A percentile compares a stretch with the other conserved stretches of the same genome.
Evolutionary conservation across 2,329 filamentous ascomycete species (phyloP).

Genomic region (Alternaria sp.): DNA sequence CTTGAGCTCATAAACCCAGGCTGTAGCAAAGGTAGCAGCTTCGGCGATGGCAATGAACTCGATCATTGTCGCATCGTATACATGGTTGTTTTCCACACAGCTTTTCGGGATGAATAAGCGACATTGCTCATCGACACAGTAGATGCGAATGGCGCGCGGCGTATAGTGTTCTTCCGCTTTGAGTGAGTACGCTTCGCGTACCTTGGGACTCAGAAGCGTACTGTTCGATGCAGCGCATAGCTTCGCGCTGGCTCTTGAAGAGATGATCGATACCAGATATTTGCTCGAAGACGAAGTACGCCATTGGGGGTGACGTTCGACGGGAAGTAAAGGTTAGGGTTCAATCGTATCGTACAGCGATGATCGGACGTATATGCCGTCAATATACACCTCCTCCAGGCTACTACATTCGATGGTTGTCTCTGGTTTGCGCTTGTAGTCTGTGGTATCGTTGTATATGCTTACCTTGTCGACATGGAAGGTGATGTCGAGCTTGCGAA

Average conservation of each 20-base stretch:
- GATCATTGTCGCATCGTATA: not conserved
- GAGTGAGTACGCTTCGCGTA: not conserved
- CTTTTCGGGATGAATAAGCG: not conserved
- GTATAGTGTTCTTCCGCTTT: slow-evolving; percentile 5
- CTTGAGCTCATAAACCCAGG: not conserved
- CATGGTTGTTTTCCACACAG: not conserved
- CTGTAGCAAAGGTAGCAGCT: too few species aligned
- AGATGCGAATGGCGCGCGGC: not conserved
- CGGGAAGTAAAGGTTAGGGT: not conserved
- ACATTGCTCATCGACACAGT: slow-evolving; percentile 7
- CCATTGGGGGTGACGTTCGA: not conserved
- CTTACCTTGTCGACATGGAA: not conserved
- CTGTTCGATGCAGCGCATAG: not conserved
- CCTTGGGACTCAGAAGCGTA: not conserved
- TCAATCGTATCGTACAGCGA: not conserved
- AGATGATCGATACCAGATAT: slow-evolving; percentile 2
- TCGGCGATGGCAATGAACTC: not conserved
- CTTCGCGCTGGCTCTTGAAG: not conserved
- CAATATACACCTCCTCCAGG: slow-evolving; percentile 3
- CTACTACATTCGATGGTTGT: not conserved
- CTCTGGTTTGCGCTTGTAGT: too few species aligned
- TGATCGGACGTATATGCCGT: slow-evolving; percentile 6
- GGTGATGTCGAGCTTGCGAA: not conserved
- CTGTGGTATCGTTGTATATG: not conserved
- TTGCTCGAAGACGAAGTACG: slow-evolving; percentile 13